Evolutionary conservation across 768 basidiomycete genomes (phyloP), one percentile per base, ranked within the genome.

Genomic region (Leccinum obscurum): DNA sequence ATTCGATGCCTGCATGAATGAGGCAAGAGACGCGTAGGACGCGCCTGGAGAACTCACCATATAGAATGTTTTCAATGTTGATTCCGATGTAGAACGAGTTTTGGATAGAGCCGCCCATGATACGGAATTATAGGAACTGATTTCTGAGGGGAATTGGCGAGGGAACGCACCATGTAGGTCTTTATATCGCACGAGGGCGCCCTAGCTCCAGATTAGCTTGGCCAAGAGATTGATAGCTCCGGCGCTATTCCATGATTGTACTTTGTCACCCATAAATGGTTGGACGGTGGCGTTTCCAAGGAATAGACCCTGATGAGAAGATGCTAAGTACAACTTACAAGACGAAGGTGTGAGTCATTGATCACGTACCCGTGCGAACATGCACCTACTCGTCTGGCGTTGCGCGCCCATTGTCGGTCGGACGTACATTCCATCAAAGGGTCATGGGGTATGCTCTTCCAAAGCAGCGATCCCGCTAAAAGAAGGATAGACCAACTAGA

Each of bases 11-110:
- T 72, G 54, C 39, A 35, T 20, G 34, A 37, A 22, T 13, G 26
- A n/a, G n/a, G 9, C 4, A 1, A 22, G 56, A 37, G 44, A 46
- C 30, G n/a, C 4, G 24, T 15, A 51, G 50, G 3, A 24, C 2
- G 6, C 1, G 13, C 28, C 14, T 3, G 4, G 34, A 41, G n/a
- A 44, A 57, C 65, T 64, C 30, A 71, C 69, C 70, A 58, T 71
- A 70, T 24, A 70, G 32, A 32, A 70, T 59, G 35, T 67, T 46
- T 26, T 67, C n/a, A 28, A 71, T 14, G 48, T 52, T 66, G 4
- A 60, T 57, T 28, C 61, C 70, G 1, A 69, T 7, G 24, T 64
- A 70, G 13, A 52, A 0, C 6, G 64, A 59, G 39, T 41, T 62
- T 30, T 69, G 64, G 58, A 68, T 10, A 58, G 22, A 24, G 1